Base-by-base conservation (phyloP, 2,329 filamentous ascomycete species). In the Pseudofabraea citricarpa region DNA sequence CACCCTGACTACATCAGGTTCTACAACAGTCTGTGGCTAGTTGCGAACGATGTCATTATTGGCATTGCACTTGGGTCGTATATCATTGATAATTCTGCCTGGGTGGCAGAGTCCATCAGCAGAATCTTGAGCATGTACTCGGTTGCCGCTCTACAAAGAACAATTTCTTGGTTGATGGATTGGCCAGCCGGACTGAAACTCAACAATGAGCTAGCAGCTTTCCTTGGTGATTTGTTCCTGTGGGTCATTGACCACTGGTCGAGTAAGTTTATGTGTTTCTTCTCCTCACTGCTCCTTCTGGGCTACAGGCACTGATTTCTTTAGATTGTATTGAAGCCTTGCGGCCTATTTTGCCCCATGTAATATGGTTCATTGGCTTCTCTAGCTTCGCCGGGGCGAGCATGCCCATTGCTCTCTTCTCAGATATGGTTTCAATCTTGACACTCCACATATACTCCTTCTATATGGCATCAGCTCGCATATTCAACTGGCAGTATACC, bases 241-340 rank as follows among this genome's bases (percentile, higher is more conserved):
- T 98, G 93, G 93, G 93, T 98, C 37, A 97, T 98, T 52, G 90
- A 96, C 53, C 94, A 96, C 61, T 98, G 93, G 93, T 87, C 88
- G 45, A 85, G 86, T 87, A 70, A 62, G 79, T 69, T 39, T 43
- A 13, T 3, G 21, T 22, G 19, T 27, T 21, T 26, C 18, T 12
- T 31, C 19, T 40, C 46, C 32, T 6, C 18, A 26, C n/a, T 13
- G 10, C 36, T 10, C 33, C n/a, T n/a, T n/a, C n/a, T n/a, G n/a
- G n/a, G n/a, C n/a, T n/a, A n/a, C 27, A 31, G 27, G 21, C 12
- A 38, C 32, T 49, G 29, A 48, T 27, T 19, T 21, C 19, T 36
- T 10, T 43, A 84, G 85, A 76, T 55, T 93, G 84, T 58, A 87
- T 96, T 59, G 76, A 80, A 45, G 76, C 85, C 26, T 70, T 97